Conservation (phyloP, 2,329 filamentous ascomycete species). For the Chrysoporthe cubensis region DNA sequence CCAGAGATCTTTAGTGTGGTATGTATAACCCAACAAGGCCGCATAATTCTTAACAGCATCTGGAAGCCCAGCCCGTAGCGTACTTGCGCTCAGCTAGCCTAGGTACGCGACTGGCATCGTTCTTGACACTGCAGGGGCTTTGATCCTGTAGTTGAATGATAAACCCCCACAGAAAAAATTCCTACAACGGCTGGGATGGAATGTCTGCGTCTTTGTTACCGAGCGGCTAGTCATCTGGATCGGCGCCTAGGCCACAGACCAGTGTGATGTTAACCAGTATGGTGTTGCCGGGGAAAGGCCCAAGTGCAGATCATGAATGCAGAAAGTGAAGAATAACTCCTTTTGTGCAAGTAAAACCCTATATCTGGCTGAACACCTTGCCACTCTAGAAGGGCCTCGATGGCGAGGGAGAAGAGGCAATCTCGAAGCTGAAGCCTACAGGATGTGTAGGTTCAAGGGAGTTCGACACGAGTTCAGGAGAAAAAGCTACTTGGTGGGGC, state of each 20-base stretch:
- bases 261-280: neutral
- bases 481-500: no score
- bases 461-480: no score
- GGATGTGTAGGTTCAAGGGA: no score
- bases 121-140: neutral
- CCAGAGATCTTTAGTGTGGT: neutral
- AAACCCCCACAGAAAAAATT: neutral
- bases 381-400: no score
- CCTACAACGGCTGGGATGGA: neutral
- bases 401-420: no score
- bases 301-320: neutral
- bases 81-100: no score
- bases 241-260: neutral
- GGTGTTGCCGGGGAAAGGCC: neutral
- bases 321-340: neutral
- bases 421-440: no score
- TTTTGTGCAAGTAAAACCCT: no score
- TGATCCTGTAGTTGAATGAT: neutral
- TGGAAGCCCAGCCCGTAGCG: neutral
- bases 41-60: neutral
- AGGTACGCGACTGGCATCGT: neutral
- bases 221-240: neutral
- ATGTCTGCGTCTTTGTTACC: no score
- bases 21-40: neutral
- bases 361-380: no score